Evolutionary conservation across 495 filamentous ascomycete species (phyloP).

Genomic region (Aspergillus leporis): DNA sequence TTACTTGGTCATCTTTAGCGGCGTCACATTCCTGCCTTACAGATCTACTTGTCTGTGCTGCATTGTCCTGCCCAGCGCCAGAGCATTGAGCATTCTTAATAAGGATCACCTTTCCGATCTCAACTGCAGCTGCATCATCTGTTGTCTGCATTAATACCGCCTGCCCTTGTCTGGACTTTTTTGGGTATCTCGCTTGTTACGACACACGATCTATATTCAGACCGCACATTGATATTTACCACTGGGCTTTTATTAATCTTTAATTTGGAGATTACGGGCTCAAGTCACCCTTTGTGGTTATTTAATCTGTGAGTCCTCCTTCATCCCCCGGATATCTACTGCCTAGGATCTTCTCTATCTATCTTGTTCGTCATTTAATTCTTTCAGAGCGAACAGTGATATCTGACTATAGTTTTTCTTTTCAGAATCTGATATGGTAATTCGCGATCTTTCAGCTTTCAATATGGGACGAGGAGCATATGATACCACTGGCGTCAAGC

Average conservation of each 20-base stretch:
- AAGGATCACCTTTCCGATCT: slow-evolving; percentile 45
- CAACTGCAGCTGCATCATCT: slow-evolving; percentile 36
- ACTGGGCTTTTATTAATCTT: slow-evolving; percentile 12
- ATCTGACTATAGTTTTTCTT: slow-evolving; percentile 35
- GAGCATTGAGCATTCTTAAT: slow-evolving; percentile 35
- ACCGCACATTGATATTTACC: slow-evolving; percentile 21
- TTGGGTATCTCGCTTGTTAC: slow-evolving; percentile 25
- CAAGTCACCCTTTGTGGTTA: slow-evolving; percentile 2
- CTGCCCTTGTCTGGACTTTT: slow-evolving; percentile 30
- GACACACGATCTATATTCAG: slow-evolving; percentile 19
- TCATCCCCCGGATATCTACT: slow-evolving; percentile 2
- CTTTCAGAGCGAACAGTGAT: slow-evolving; percentile 1
- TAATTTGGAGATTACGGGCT: slow-evolving; percentile 18
- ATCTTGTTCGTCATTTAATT: background rate
- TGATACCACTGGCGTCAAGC: slow-evolving; percentile 60
- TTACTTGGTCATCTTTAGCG: slow-evolving; percentile 29
- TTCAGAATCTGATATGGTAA: slow-evolving; percentile 52
- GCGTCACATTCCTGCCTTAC: slow-evolving; percentile 51
- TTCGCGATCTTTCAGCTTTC: slow-evolving; percentile 45
- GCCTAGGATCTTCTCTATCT: slow-evolving; percentile 7
- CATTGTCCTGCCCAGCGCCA: slow-evolving; percentile 29
- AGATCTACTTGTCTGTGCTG: slow-evolving; percentile 31
- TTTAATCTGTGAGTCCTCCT: slow-evolving; percentile 20
- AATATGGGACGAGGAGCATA: slow-evolving; percentile 64
- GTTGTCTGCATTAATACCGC: slow-evolving; percentile 27